Evolutionary conservation across 2,329 filamentous ascomycete genomes (phyloP).

Genomic region (Aspergillus sp.): DNA sequence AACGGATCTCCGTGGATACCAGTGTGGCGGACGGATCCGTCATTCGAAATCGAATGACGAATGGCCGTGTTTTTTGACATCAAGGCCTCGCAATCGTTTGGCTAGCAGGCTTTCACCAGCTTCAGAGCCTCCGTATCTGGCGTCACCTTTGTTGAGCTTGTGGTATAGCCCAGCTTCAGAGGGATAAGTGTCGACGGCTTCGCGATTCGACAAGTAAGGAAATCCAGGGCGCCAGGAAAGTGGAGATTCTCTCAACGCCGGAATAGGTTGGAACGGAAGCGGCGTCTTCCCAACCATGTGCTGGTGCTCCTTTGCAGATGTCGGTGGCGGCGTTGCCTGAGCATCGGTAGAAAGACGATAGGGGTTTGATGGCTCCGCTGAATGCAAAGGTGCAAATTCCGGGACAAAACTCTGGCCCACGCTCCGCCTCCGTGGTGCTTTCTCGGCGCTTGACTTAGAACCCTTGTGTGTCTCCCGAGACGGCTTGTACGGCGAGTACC

Average conservation of each 20-base stretch:
- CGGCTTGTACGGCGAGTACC: constrained; percentile 75
- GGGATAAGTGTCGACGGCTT: constrained; percentile 18
- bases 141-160: constrained; percentile 59
- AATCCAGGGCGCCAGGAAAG: constrained; percentile 12
- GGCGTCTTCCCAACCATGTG: constrained; percentile 1
- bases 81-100: constrained; percentile 56
- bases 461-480: constrained; percentile 39
- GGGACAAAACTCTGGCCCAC: constrained; percentile 34
- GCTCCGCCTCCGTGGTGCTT: constrained; percentile 50
- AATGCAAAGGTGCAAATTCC: constrained; percentile 1
- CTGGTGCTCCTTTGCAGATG: neutral
- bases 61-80: constrained; percentile 36
- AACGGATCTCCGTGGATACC: too few species aligned
- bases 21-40: too few species aligned
- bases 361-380: constrained; percentile 4
- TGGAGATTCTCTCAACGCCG: constrained; percentile 9
- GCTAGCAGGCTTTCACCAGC: constrained; percentile 60
- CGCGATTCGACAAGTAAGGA: constrained; percentile 4
- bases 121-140: constrained; percentile 48
- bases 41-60: too few species aligned
- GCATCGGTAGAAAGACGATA: constrained; percentile 5
- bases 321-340: constrained; percentile 1
- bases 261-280: constrained; percentile 12
- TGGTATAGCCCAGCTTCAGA: constrained; percentile 43
- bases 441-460: constrained; percentile 49